Evolutionary conservation across 2,329 filamentous ascomycete species (phyloP), one percentile per base, ranked within the genome.

Genomic region (Hymenoscyphus albidus): DNA sequence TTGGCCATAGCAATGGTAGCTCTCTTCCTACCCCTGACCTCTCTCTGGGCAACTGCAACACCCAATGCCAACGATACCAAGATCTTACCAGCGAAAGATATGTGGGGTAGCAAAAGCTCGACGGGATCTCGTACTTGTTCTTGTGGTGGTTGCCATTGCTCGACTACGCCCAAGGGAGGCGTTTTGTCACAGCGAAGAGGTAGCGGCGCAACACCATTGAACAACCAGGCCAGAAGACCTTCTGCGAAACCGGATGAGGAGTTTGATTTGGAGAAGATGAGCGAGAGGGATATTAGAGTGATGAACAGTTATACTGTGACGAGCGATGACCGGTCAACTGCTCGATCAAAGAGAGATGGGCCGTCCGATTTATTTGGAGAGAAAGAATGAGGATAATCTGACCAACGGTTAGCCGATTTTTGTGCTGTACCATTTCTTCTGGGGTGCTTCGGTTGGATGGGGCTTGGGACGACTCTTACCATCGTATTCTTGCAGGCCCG

Each of bases 21-120:
- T 64, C 80, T 89, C 65, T 86, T 85, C 67, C 81, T 90, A 16
- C 88, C 88, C 1, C 79, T 90, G 12, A 88, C 86, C 14, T 84
- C 86, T 18, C 81, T 90, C 68, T 90, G 88, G 88, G 88, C 88
- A 14, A 48, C 14, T 13, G 18, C 35, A 31, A 57, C 54, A 18
- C 48, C 48, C 48, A 54, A 54, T 10, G 48, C 48, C 18, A 5
- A 12, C 10, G 48, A 54, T 54, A 18, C 48, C 10, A 54, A 27
- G 18, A 54, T 54, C 22, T 12, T 54, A 27, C 48, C 18, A 12
- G 48, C 48, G 10, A 54, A 54, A 18, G 48, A 54, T 13, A 10
- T 54, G 22, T 54, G 48, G 48, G 48, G 48, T 54, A 10, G 18
- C 22, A 10, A 12, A 54, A 35, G 35, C 9, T 27, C 18, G 22